phyloP scores from a whole-genome alignment of 768 basidiomycete species.

The Amanita thiersii region DNA sequence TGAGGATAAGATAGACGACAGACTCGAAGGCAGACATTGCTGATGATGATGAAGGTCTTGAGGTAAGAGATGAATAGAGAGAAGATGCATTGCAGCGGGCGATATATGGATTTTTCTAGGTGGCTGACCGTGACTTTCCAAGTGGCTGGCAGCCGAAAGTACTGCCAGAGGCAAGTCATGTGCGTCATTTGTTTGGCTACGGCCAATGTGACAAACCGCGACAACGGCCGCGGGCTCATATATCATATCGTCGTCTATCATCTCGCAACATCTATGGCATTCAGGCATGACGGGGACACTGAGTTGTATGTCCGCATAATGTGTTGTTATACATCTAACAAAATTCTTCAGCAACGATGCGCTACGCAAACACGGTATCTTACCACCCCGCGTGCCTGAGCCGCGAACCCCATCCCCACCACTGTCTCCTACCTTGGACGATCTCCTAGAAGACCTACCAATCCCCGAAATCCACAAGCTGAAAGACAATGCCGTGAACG shows the following conservation, averaged over 20 bases:
- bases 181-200: no score
- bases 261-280: slow-evolving; percentile 47
- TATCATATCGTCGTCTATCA: slow-evolving; percentile 6
- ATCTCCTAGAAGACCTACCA: slow-evolving; percentile 57
- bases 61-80: no score
- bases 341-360: slow-evolving; percentile 73
- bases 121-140: no score
- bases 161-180: no score
- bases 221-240: background rate
- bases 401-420: slow-evolving; percentile 79
- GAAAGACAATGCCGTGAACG: slow-evolving; percentile 65
- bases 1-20: no score
- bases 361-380: slow-evolving; percentile 85
- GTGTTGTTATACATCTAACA: background rate
- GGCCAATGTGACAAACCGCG: no score
- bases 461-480: slow-evolving; percentile 58
- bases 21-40: no score
- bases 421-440: slow-evolving; percentile 62
- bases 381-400: slow-evolving; percentile 64
- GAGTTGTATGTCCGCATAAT: slow-evolving; percentile 67
- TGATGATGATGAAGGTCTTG: no score
- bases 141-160: no score
- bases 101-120: no score
- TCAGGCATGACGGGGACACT: slow-evolving; percentile 88
- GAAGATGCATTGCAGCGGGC: no score